Evolutionary conservation across 257 asterid species (phyloP).

Genomic region (Thymus quinquecostatus): DNA sequence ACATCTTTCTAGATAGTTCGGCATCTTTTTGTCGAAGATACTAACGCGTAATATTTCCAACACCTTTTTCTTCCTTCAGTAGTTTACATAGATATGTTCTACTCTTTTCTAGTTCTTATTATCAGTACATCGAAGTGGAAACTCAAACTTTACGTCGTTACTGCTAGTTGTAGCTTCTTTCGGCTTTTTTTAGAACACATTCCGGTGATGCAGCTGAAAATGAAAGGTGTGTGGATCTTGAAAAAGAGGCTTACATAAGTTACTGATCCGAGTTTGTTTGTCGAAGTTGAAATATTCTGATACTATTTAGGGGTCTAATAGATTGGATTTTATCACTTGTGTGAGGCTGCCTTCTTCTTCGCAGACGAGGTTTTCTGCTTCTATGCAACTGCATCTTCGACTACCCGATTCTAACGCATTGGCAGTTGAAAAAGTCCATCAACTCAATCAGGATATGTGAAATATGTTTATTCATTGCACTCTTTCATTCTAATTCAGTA

Average conservation of each 20-base stretch:
- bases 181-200: background rate
- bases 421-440: conserved; percentile 23
- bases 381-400: background rate
- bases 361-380: conserved; percentile 35
- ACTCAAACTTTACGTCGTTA: background rate
- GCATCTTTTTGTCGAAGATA: background rate
- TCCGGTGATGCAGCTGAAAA: background rate
- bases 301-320: background rate
- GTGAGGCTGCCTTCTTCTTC: conserved; percentile 64
- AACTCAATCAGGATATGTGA: background rate
- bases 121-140: background rate
- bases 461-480: conserved; percentile 17
- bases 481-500: conserved; percentile 11
- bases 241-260: too few species aligned
- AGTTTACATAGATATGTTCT: background rate
- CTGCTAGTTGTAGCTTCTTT: background rate
- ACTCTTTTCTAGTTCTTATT: too few species aligned
- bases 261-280: too few species aligned
- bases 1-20: background rate
- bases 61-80: background rate
- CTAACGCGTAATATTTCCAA: background rate
- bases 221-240: too few species aligned
- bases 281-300: too few species aligned
- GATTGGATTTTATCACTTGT: conserved; percentile 21
- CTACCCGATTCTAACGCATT: background rate